Evolutionary conservation across 345 rosid genomes (phyloP), one percentile per base, ranked within the genome.

Genomic region (Lumnitzera racemosa): DNA sequence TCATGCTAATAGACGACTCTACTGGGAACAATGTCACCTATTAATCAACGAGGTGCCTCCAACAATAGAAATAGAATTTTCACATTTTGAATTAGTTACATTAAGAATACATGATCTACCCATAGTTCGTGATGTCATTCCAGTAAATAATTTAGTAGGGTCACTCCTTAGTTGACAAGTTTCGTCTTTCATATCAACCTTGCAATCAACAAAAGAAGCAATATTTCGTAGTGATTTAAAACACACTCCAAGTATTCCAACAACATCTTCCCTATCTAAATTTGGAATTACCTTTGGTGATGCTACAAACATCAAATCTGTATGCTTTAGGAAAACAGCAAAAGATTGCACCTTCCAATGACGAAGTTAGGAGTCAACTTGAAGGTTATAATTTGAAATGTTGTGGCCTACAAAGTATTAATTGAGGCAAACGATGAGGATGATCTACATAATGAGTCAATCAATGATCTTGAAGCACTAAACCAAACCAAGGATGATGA

Each of bases 321-420:
- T 85, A 36, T 5, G 47, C 23, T 85, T 89, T 53, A 80, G 85
- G 61, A 27, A 66, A 8, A 72, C 79, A 57, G 46, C 73, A 59
- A 50, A 1, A 66, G 77, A 0, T 63, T 91, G n/a, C 47, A 76
- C 70, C 88, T 91, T 43, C 92, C 92, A 3, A 61, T 65, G 12
- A 61, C 86, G 16, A 81, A 74, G 62, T 50, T 91, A 56, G 86
- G 89, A 66, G 67, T 67, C 5, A 80, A 81, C 74, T 74, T 89
- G 0, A 85, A 81, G 60, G 89, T 79, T 7, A 20, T 20, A 20
- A 20, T 20, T 20, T 20, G 20, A 20, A 20, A 20, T 1, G 0
- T 20, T 20, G 20, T 20, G 20, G 20, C 20, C 20, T 20, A 20
- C 20, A 20, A 20, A 20, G 20, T 20, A 20, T 20, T 20, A 20